Percentiles rank a stretch among this genome's conserved stretches.
phyloP scores from a whole-genome alignment of 75 land plant genomes.

The Gnetum montanum region DNA sequence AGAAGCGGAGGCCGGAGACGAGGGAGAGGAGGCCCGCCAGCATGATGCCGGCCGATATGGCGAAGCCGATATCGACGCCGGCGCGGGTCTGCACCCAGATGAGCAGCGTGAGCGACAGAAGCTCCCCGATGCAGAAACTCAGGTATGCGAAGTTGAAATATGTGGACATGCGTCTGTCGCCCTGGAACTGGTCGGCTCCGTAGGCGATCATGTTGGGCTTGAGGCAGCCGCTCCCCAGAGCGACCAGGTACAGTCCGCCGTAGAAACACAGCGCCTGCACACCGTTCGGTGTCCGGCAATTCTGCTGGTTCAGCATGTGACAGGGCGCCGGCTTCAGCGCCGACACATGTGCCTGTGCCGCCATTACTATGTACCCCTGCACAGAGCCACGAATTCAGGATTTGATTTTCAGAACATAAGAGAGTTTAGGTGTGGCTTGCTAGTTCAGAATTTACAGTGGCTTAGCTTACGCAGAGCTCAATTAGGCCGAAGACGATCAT shows the following conservation, averaged over 20 bases:
- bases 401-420: no score
- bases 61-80: slow-evolving; percentile 86
- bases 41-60: slow-evolving; percentile 76
- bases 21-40: slow-evolving; percentile 52
- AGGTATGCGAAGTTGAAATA: slow-evolving; percentile 73
- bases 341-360: slow-evolving; percentile 70
- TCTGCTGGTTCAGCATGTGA: slow-evolving; percentile 13
- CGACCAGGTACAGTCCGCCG: slow-evolving; percentile 50
- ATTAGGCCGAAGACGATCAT: slow-evolving; percentile 36
- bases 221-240: slow-evolving; percentile 59
- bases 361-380: slow-evolving; percentile 64
- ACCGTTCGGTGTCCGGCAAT: slow-evolving; percentile 40
- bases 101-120: slow-evolving; percentile 56
- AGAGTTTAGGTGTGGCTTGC: no score
- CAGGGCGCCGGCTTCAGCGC: slow-evolving; percentile 58
- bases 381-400: background rate
- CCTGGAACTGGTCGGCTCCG: slow-evolving; percentile 63
- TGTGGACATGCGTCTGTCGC: slow-evolving; percentile 33
- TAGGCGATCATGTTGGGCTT: slow-evolving; percentile 72
- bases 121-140: slow-evolving; percentile 58
- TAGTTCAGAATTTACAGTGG: no score
- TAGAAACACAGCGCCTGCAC: slow-evolving; percentile 46
- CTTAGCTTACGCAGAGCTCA: slow-evolving; percentile 38
- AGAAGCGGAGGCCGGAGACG: slow-evolving; percentile 41
- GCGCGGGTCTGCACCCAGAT: slow-evolving; percentile 60